A percentile compares a stretch with the other conserved stretches of the same genome.
These are phyloP conservation scores for Russula brevipes DNA, from an alignment of 768 basidiomycete species.

Conservation along the genomic window DNA sequence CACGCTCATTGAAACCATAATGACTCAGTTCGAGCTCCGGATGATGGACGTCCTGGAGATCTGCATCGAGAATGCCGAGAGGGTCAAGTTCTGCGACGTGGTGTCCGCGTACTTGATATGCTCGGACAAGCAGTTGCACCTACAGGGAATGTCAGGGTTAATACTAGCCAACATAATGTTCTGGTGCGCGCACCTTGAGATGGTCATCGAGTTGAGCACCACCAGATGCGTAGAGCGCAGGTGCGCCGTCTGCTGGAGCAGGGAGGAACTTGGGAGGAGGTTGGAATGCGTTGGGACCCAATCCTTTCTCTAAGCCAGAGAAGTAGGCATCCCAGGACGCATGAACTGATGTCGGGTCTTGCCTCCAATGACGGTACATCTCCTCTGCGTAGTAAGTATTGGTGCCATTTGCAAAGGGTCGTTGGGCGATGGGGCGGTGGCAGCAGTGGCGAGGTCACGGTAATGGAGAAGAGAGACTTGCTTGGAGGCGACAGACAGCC, in stretches of 20 bases:
- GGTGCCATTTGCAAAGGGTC: conserved; percentile 89
- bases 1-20: conserved; percentile 92
- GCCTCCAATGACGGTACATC: conserved; percentile 90
- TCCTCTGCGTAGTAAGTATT: conserved; percentile 95
- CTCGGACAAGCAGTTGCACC: conserved; percentile 96
- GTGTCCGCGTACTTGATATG: conserved; percentile 98
- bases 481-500: conserved; percentile 21
- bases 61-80: conserved; percentile 85
- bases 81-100: conserved; percentile 95
- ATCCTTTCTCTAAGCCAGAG: conserved; percentile 83
- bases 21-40: conserved; percentile 90
- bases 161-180: neutral
- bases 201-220: conserved; percentile 87
- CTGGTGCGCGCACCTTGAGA: conserved; percentile 61
- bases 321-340: conserved; percentile 94
- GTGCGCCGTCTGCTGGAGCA: conserved; percentile 71
- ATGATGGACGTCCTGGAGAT: conserved; percentile 71
- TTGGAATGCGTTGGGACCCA: conserved; percentile 79
- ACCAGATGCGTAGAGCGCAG: conserved; percentile 60
- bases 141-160: conserved; percentile 31
- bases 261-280: conserved; percentile 74
- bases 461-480: conserved; percentile 25
- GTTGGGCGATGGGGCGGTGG: conserved; percentile 59
- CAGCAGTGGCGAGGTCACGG: conserved; percentile 45
- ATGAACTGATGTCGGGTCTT: conserved; percentile 90